phyloP scores from a whole-genome alignment of 352 stramenopile genomes.

The Globisporangium nagaii region DNA sequence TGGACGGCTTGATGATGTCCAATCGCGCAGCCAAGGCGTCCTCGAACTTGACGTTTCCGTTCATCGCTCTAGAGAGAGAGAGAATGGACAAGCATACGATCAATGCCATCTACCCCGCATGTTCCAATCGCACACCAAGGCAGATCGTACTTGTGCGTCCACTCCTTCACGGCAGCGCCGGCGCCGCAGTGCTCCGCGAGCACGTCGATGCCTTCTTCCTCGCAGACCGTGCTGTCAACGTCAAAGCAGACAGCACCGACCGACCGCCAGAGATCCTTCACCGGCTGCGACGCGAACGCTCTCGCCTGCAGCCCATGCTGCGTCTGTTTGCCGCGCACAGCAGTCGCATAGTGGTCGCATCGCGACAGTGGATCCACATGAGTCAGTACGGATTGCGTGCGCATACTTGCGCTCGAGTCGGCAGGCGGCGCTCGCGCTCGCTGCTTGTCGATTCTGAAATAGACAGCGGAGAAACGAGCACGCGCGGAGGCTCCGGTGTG shows the following conservation, averaged over 20 bases:
- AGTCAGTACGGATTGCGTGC: slow-evolving; percentile 10
- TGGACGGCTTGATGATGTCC: slow-evolving; percentile 94
- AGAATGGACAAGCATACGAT: no score
- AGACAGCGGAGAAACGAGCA: not conserved
- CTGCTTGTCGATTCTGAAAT: no score
- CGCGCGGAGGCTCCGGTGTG: not conserved
- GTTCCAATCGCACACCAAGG: not conserved
- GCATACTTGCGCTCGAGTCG: no score
- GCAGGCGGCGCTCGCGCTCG: no score
- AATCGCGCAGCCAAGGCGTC: slow-evolving; percentile 94
- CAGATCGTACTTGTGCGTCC: slow-evolving; percentile 84
- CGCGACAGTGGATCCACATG: not conserved
- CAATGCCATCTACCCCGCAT: no score
- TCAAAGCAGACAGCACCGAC: slow-evolving; percentile 86
- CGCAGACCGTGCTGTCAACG: slow-evolving; percentile 97
- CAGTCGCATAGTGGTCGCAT: not conserved
- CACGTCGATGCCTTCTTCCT: slow-evolving; percentile 98
- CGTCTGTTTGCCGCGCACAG: slow-evolving; percentile 1
- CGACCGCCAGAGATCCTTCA: slow-evolving; percentile 59
- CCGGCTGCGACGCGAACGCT: slow-evolving; percentile 7
- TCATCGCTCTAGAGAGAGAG: slow-evolving; percentile 98
- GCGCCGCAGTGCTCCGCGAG: slow-evolving; percentile 95
- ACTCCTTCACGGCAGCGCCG: slow-evolving; percentile 91
- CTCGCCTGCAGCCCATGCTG: not conserved
- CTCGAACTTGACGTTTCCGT: slow-evolving; percentile 97